Base-by-base conservation (phyloP, 495 filamentous ascomycete species). In the Aspergillus taichungensis region DNA sequence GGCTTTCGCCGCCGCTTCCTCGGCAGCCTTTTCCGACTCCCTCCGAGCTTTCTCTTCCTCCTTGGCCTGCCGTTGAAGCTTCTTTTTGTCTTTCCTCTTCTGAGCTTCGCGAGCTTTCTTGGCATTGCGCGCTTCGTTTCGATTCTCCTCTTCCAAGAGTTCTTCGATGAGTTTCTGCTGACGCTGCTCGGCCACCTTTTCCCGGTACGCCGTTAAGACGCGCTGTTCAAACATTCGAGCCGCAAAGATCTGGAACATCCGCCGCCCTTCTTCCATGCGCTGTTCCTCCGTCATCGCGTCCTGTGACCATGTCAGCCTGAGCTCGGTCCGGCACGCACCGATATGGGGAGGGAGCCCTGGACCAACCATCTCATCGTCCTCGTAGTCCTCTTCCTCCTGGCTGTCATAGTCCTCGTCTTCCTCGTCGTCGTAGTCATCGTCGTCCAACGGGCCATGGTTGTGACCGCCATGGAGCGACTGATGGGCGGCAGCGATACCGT, bases 201-300 rank as follows among this genome's bases (percentile, higher is more conserved):
- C 91, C 55, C 87, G 81, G 60, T 99, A 99, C 34, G 92, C 92
- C n/a, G 84, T 89, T 45, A 99, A 76, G 8, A 99, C 92, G 51
- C 92, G 75, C 62, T 97, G 94, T 64, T 99, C 92, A 60, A 99
- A 99, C 92, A 99, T 99, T 50, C 92, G 78, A 33, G 92, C 92
- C 42, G 92, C 92, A 64, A 99, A 98, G 61, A 99, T 99, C 62
- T 99, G 92, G 61, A 99, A 99, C 92, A 99, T 99, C 47, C 92
- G 76, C 40, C 94, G 79, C 39, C 92, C 92, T 69, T 98, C 92
- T 59, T 99, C 88, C 92, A 99, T 97, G 30, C 92, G 86, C 66
- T 99, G 91, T 61, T 94, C 87, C 67, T 97, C 91, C 10, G 88
- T 95, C 87, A 97, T 94, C 28, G 85, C 79, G 56, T 94, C 88